Evolutionary conservation across 305 asterid species (phyloP), one percentile per base, ranked within the genome.

Genomic region (Lippia alba): DNA sequence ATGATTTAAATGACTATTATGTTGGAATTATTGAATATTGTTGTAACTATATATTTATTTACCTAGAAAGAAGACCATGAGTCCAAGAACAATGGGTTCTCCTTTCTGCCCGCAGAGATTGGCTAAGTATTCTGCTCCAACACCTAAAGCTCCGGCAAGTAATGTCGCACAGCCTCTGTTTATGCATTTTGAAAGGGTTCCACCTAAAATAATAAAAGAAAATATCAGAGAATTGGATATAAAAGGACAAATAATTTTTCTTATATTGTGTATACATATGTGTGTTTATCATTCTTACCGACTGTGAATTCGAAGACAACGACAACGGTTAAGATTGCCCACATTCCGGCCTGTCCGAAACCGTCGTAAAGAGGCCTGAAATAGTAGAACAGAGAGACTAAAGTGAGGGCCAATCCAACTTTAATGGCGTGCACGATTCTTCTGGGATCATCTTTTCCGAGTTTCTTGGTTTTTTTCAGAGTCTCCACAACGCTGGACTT

Each of bases 111-210:
- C 97, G 62, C 84, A 84, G 0, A 79, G 76, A 49, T 56, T 62
- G n/a, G 96, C 97, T 70, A 91, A 80, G 69, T 87, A 81, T 72
- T 87, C 92, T 4, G 96, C 93, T 49, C 89, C 98, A 15, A 93
- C 49, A 14, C 96, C 98, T 64, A 93, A 60, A 18, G 79, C 92
- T 48, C 96, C 96, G 0, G 96, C 98, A n/a, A 80, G 4, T 44
- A 89, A 46, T 44, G 98, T 89, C 0, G 97, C 97, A 15, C 75
- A 84, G 4, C 91, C 93, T 64, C 96, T 79, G 73, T 90, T 93
- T 50, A 90, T 40, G 78, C 95, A 51, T 73, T 90, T 93, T 6
- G 73, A 75, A 9, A 93, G 72, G 10, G 97, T 93, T 55, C 87
- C 98, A 53, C 98, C 98, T 93, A 46, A 71, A 17, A 20, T 12